Base-by-base conservation (phyloP, 2,329 filamentous ascomycete genomes). In the Daldinia sp. region DNA sequence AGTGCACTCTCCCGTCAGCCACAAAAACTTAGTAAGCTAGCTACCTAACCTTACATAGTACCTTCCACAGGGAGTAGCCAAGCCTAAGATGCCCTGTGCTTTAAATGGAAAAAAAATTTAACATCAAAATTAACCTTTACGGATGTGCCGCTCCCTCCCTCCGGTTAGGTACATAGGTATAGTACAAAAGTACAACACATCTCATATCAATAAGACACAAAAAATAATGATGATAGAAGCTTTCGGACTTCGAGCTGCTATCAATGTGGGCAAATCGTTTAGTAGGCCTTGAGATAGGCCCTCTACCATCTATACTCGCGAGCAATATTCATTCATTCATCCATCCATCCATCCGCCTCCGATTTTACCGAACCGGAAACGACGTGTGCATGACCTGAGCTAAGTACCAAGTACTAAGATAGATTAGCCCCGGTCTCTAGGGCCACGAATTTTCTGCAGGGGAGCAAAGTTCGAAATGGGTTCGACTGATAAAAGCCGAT, bases 381-480 rank as follows among this genome's bases (percentile, higher is more conserved):
- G 39, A 49, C 49, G 53, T 51, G 45, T 61, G 49, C 50, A 48
- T 56, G 54, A 55, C 57, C 49, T 56, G 45, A 64, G 54, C 32
- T 23, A 52, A 41, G 17, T 49, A 43, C 48, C 27, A 17, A 25
- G 32, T 51, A 51, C 32, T 48, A 56, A 27, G 49, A 30, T 47
- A 53, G 53, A 50, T 59, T 61, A 61, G 58, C 41, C 48, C 53
- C 53, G 29, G 54, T 23, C 51, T 54, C 54, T 59, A 58, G 54
- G 47, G 25, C 64, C 51, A 60, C 61, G 51, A 67, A 67, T 64
- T 64, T 62, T 63, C 64, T 67, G 61, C 58, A 64, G 61, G 61
- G 58, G 61, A 61, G 50, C 35, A 62, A 50, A 30, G 54, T 54
- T 60, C 47, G 39, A 56, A 54, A 48, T 52, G 49, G 54, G 58